Base-by-base conservation (phyloP, 1,139 yeast species). In the Yamadazyma blattariae region DNA sequence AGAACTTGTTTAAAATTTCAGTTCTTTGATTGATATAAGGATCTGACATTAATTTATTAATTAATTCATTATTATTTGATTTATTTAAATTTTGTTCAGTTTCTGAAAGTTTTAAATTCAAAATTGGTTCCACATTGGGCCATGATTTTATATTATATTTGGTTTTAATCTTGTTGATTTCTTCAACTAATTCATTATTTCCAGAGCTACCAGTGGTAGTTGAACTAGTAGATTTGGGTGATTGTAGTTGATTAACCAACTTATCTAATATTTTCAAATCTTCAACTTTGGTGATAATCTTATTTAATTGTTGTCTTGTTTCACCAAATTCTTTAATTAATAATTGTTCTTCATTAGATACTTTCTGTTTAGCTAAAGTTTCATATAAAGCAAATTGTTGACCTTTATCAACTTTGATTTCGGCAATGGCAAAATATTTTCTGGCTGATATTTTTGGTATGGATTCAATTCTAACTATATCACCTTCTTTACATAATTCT, bases 391-490 rank as follows among this genome's bases (percentile, higher is more conserved):
- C 92, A 71, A 92, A 88, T 58, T 88, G 92, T 50, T 88, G 90
- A 75, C 97, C 97, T 62, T 84, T 81, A 55, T 87, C 82, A 56
- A 74, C 81, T 65, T 88, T 79, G 55, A 92, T 86, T 57, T 92
- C 97, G 3, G 97, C 96, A 42, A 92, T 80, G n/a, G 97, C 92
- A 67, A 92, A 92, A 39, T 76, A 77, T 61, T 92, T 92, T 44
- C 83, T 71, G 23, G 92, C 76, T 9, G 95, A 82, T 19, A 89
- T 65, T 30, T 95, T 95, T 41, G 96, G 83, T 29, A 90, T 85
- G 37, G 90, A 78, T 61, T 90, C 96, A 40, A 92, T 88, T 61
- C 97, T 78, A 10, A 92, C 98, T 44, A 92, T 69, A 64, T 92
- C 98, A 34, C 98, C 98, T 60, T 89, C 96, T 54, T 90, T 83